Base-by-base conservation (phyloP, 306 rosid genomes). In the Senna siamea region DNA sequence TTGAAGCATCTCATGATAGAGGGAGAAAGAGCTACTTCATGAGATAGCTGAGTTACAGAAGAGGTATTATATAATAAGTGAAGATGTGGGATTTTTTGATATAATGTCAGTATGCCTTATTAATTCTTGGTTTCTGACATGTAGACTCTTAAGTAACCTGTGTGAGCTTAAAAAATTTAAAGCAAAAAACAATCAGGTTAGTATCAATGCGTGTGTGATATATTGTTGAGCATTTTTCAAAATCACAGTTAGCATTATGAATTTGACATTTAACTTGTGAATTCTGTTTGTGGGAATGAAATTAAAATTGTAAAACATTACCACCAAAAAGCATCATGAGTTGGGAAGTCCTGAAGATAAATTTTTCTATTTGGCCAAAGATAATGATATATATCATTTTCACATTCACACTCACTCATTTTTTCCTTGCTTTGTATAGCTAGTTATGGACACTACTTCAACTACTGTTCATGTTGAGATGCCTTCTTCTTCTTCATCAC, bases 1-100 rank as follows among this genome's bases (percentile, higher is more conserved):
- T 82, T 66, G 97, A 92, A 75, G 85, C 85, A 77, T 85, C 89
- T 40, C 89, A 84, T 52, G 97, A 89, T 37, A 87, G 86, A 81
- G 99, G n/a, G n/a, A 94, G 70, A 85, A 76, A 18, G 91, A 87
- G 68, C 74, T 91, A 53, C 86, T 89, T 51, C 78, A 77, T 35
- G 96, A 92, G 83, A 82, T 94, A 82, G 63, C 79, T 2, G 95
- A 85, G 13, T 79, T 91, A 82, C 87, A 79, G 30, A 83, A 82
- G 90, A 91, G 97, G 98, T 94, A 88, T 44, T 78, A 30, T 66
- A 32, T 37, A 26, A 37, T 41, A 19, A 52, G 58, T 17, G 32
- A 73, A 19, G 19, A 37, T 58, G n/a, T n/a, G 53, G 53, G 32
- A 57, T 63, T 9, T 14, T 59, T 69, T 72, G 10, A 58, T 78